Evolutionary conservation across 1,139 yeast species (phyloP).

Genomic region (Kodamaea derodonti): DNA sequence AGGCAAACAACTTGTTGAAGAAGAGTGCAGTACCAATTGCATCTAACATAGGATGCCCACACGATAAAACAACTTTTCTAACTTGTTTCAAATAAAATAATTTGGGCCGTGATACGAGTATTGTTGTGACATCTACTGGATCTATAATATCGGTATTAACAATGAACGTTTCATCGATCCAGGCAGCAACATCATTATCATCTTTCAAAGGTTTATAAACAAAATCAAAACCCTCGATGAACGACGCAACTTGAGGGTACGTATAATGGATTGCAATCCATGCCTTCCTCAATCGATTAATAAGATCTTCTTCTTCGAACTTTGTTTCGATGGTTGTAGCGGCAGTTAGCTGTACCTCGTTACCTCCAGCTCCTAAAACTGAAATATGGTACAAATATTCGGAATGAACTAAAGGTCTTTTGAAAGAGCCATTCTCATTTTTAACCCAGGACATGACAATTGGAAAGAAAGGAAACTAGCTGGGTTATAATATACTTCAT

Average conservation of each 20-base stretch:
- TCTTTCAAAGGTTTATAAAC: conserved; percentile 1
- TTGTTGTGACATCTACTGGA: neutral
- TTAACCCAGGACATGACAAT: neutral
- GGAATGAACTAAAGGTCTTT: neutral
- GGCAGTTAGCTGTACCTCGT: neutral
- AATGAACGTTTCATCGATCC: conserved; percentile 1
- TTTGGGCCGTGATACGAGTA: neutral
- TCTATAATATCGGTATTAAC: neutral
- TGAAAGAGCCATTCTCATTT: neutral
- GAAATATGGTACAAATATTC: neutral
- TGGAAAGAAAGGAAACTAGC: no score
- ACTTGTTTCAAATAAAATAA: neutral
- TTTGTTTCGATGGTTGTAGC: neutral
- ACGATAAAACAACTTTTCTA: neutral
- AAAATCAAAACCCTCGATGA: neutral
- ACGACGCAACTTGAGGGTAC: conserved; percentile 1
- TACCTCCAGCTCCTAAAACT: neutral
- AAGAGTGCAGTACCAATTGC: conserved; percentile 1
- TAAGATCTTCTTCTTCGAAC: neutral
- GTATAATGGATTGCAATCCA: conserved; percentile 1
- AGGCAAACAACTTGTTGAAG: neutral
- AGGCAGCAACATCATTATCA: neutral
- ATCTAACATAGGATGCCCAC: neutral
- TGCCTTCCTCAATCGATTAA: conserved; percentile 1
- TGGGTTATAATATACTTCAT: no score